phyloP scores from a whole-genome alignment of 805 yeast genomes.

The Kluyveromyces aestuarii region DNA sequence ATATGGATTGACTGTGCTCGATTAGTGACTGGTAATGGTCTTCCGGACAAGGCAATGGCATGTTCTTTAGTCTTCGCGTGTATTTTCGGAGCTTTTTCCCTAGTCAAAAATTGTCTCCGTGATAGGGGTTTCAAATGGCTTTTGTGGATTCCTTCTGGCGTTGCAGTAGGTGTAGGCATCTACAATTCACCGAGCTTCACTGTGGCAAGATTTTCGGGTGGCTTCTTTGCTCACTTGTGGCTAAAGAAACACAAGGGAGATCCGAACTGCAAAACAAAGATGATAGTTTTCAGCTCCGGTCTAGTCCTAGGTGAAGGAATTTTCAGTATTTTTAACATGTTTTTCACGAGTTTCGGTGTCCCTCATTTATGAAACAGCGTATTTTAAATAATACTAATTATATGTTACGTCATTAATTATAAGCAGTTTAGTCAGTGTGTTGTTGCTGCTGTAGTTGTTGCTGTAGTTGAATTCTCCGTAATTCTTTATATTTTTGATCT shows the following conservation, averaged over 20 bases:
- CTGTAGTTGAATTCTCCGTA: slow-evolving; percentile 29
- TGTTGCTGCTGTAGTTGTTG: slow-evolving; percentile 11
- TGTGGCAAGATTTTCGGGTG: slow-evolving; percentile 87
- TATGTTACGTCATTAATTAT: neutral
- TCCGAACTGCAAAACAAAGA: slow-evolving; percentile 48
- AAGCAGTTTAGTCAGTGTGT: neutral
- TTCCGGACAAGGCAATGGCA: slow-evolving; percentile 69
- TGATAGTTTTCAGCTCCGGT: slow-evolving; percentile 89
- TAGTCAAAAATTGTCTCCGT: slow-evolving; percentile 50
- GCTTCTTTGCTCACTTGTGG: slow-evolving; percentile 58
- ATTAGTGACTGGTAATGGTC: slow-evolving; percentile 80
- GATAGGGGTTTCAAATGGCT: slow-evolving; percentile 32
- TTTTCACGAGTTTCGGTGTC: slow-evolving; percentile 57
- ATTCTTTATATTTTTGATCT: slow-evolving; percentile 32
- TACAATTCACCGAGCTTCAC: slow-evolving; percentile 93
- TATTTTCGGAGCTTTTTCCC: slow-evolving; percentile 59
- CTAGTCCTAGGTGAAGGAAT: slow-evolving; percentile 91
- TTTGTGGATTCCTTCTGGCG: slow-evolving; percentile 78
- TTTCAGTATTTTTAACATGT: slow-evolving; percentile 73
- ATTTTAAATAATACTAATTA: neutral
- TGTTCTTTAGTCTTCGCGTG: slow-evolving; percentile 55
- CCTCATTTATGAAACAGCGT: slow-evolving; percentile 39
- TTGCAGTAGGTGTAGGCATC: slow-evolving; percentile 95
- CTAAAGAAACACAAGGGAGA: slow-evolving; percentile 29
- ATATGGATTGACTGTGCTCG: slow-evolving; percentile 97